Evolutionary conservation across 345 rosid species (phyloP).

Genomic region (Gynandropsis gynandra): DNA sequence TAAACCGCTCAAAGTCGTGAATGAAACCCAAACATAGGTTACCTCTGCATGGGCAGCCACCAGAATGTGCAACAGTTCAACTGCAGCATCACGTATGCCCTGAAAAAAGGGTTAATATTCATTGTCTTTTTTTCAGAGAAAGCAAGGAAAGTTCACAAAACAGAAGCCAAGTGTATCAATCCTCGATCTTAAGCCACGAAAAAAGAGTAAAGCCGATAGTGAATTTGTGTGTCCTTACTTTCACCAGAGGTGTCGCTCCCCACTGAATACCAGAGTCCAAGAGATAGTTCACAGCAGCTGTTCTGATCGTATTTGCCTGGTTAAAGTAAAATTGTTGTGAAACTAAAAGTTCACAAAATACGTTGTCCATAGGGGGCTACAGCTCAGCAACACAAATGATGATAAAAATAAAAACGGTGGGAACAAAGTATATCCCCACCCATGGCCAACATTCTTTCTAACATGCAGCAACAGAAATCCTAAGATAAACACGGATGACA

Average conservation of each 20-base stretch:
- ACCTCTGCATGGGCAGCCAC: slow-evolving; percentile 98
- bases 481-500: not conserved
- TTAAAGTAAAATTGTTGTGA: slow-evolving; percentile 1
- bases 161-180: not conserved
- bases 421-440: not conserved
- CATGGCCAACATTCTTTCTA: not conserved
- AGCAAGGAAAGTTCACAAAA: slow-evolving; percentile 1
- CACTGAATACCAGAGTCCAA: slow-evolving; percentile 86
- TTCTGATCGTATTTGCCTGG: slow-evolving; percentile 87
- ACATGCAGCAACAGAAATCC: not conserved
- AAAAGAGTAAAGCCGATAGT: no score
- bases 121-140: not conserved
- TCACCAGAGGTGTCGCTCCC: slow-evolving; percentile 91
- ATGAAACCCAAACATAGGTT: slow-evolving; percentile 8
- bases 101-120: slow-evolving; percentile 28
- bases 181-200: no score
- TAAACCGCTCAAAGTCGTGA: no score
- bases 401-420: not conserved
- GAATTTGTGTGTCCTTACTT: slow-evolving; percentile 45
- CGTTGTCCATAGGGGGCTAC: no score
- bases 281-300: slow-evolving; percentile 72
- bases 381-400: not conserved
- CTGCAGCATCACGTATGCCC: slow-evolving; percentile 96
- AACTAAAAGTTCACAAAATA: no score
- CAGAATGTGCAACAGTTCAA: slow-evolving; percentile 79